Conservation (phyloP, 2,329 filamentous ascomycete genomes). For the Dothidotthia symphoricarpi region DNA sequence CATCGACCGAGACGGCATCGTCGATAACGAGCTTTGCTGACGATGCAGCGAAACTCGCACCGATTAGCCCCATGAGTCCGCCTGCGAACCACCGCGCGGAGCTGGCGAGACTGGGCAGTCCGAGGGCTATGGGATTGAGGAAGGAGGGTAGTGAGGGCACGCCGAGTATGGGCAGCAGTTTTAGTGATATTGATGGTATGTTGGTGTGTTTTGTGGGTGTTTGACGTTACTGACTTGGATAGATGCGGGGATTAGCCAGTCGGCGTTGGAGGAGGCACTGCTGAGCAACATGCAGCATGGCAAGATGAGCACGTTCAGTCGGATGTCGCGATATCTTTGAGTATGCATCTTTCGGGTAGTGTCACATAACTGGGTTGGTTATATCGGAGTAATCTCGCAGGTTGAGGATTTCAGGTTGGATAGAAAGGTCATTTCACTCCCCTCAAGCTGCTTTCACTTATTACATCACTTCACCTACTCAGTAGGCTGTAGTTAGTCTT, state of each 20-base stretch:
- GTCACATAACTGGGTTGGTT: not conserved
- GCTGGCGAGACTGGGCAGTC: slow-evolving; percentile 54
- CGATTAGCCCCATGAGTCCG: slow-evolving; percentile 30
- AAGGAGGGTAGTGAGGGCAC: slow-evolving; percentile 38
- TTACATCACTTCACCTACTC: too few species aligned
- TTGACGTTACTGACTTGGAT: slow-evolving; percentile 7
- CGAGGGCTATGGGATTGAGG: slow-evolving; percentile 40
- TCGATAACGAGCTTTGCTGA: slow-evolving; percentile 55
- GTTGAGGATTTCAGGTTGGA: too few species aligned
- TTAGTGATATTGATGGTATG: slow-evolving; percentile 76
- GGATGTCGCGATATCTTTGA: slow-evolving; percentile 60
- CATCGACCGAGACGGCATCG: slow-evolving; percentile 39
- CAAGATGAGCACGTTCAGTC: slow-evolving; percentile 66
- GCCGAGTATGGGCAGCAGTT: slow-evolving; percentile 65
- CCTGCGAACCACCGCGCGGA: slow-evolving; percentile 60
- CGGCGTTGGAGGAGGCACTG: slow-evolving; percentile 73
- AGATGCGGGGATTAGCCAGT: slow-evolving; percentile 80
- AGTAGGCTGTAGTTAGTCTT: too few species aligned
- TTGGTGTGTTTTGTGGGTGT: slow-evolving; percentile 1
- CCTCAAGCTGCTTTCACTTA: too few species aligned
- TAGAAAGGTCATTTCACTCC: too few species aligned
- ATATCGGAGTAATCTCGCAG: too few species aligned
- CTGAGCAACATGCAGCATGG: slow-evolving; percentile 69
- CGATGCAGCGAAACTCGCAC: slow-evolving; percentile 18
- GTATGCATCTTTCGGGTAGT: not conserved